Base-by-base conservation (phyloP, 768 basidiomycete species). In the Termitomyces sp. region DNA sequence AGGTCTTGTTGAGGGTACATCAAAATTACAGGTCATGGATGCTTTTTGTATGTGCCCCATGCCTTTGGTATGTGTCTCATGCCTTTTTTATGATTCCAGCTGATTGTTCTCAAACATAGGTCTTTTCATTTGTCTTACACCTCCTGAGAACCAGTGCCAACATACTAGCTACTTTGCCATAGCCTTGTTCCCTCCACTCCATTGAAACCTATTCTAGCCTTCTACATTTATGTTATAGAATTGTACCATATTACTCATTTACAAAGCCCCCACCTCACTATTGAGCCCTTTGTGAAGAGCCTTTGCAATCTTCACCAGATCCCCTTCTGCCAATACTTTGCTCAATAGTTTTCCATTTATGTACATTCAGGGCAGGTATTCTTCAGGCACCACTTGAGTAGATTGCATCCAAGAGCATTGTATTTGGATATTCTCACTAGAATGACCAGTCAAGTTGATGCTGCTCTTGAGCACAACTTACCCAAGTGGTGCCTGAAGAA, bases 241-340 rank as follows among this genome's bases (percentile, higher is more conserved):
- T 20, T 47, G 9, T 47, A 47, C 10, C 6, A 3, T 12, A 25
- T 38, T 12, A 25, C 20, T 2, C 46, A 47, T 47, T 7, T 45
- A 7, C 5, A 7, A 1, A 45, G n/a, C 8, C 43, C 5, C 17
- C n/a, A 51, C 14, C 49, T 51, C 3, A 51, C 49, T 7, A 6
- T 51, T 15, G 49, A 51, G 34, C 49, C 34, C 15, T 51, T 51
- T 51, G 34, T 51, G 12, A 51, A 51, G 17, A 51, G 32, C 14
- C 49, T 51, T 12, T 51, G 49, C 17, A 6, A 51, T n/a, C 49
- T 51, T 8, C 49, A 34, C 5, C 12, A 8, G 1, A 34, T 17
- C n/a, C 49, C 49, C 0, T 70, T 64, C 56, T 32, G 61, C 20
- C 57, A 54, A 1, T 61, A 67, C 46, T 43, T 71, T 2, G 40